Percentiles rank a stretch among this genome's conserved stretches.
Evolutionary conservation across 2,329 filamentous ascomycete species (phyloP).

Genomic region (Alternaria incomplexa): DNA sequence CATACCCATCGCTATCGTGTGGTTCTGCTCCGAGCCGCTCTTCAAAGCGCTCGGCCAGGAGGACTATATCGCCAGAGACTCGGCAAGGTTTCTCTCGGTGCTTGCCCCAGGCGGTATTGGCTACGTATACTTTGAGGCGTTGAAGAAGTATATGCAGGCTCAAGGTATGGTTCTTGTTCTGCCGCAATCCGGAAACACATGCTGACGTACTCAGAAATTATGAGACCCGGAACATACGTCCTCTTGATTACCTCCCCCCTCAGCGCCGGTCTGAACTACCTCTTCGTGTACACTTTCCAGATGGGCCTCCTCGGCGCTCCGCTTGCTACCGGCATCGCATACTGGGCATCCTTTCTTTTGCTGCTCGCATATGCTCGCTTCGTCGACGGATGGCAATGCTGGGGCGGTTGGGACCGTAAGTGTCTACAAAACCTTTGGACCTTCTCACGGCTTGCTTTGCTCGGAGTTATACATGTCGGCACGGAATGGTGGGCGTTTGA

Average conservation of each 20-base stretch:
- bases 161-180: slow-evolving; percentile 52
- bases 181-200: rapidly evolving
- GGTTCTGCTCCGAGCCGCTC: slow-evolving; percentile 75
- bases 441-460: slow-evolving; percentile 75
- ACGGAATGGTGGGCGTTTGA: slow-evolving; percentile 97
- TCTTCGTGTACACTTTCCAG: slow-evolving; percentile 75
- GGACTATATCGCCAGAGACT: slow-evolving; percentile 75
- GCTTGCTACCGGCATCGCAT: slow-evolving; percentile 80
- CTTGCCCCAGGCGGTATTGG: slow-evolving; percentile 82
- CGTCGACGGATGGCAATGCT: slow-evolving; percentile 74
- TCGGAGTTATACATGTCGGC: slow-evolving; percentile 83
- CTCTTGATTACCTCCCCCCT: slow-evolving; percentile 66
- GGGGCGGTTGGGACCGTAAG: slow-evolving; percentile 73
- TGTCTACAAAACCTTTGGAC: slow-evolving; percentile 71
- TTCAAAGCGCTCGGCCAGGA: slow-evolving; percentile 80
- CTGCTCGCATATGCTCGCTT: slow-evolving; percentile 76
- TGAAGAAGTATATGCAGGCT: slow-evolving; percentile 68
- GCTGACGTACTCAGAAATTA: slow-evolving; percentile 57
- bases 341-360: slow-evolving; percentile 82
- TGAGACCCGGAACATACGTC: slow-evolving; percentile 69
- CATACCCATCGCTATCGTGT: slow-evolving; percentile 72
- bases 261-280: slow-evolving; percentile 64
- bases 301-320: slow-evolving; percentile 80
- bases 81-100: slow-evolving; percentile 73
- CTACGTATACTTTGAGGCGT: slow-evolving; percentile 84